These are phyloP conservation scores for Sphaerostilbella broomeana DNA, from an alignment of 2,329 filamentous ascomycete genomes.

Conservation along the genomic window DNA sequence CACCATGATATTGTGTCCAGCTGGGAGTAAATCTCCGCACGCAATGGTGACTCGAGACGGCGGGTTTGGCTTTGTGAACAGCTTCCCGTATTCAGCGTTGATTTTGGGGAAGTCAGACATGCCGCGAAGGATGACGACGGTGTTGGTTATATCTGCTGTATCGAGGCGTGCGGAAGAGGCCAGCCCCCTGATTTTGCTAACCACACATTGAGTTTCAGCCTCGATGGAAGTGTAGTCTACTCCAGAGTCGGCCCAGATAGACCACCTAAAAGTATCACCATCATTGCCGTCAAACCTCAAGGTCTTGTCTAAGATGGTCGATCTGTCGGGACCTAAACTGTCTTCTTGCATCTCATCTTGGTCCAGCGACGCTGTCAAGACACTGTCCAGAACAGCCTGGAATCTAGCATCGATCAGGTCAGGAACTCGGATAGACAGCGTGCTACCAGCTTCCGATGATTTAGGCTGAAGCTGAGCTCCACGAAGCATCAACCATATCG, in stretches of 20 bases:
- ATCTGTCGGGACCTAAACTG: background rate
- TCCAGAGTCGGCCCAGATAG: slow-evolving; percentile 27
- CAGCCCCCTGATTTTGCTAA: slow-evolving; percentile 37
- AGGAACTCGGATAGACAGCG: slow-evolving; percentile 47
- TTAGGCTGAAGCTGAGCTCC: slow-evolving; percentile 48
- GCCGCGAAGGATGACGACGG: slow-evolving; percentile 63
- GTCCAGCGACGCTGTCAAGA: background rate
- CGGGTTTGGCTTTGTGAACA: slow-evolving; percentile 74
- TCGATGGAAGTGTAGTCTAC: slow-evolving; percentile 30
- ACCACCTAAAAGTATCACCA: slow-evolving; percentile 31
- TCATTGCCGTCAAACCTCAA: slow-evolving; percentile 11
- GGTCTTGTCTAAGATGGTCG: background rate
- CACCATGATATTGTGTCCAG: slow-evolving; percentile 53
- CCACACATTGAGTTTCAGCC: slow-evolving; percentile 42
- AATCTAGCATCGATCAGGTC: slow-evolving; percentile 61
- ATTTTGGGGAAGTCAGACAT: slow-evolving; percentile 74
- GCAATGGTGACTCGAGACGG: slow-evolving; percentile 80
- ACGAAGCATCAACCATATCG: slow-evolving; percentile 61
- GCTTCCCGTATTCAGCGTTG: slow-evolving; percentile 67
- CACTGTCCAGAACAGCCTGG: slow-evolving; percentile 29
- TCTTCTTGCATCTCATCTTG: background rate
- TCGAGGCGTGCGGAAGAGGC: slow-evolving; percentile 29
- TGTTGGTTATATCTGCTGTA: slow-evolving; percentile 42
- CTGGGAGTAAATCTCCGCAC: slow-evolving; percentile 60
- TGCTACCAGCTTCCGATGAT: slow-evolving; percentile 14